phyloP scores from a whole-genome alignment of 352 stramenopile species.

The Globisporangium echinulatum region DNA sequence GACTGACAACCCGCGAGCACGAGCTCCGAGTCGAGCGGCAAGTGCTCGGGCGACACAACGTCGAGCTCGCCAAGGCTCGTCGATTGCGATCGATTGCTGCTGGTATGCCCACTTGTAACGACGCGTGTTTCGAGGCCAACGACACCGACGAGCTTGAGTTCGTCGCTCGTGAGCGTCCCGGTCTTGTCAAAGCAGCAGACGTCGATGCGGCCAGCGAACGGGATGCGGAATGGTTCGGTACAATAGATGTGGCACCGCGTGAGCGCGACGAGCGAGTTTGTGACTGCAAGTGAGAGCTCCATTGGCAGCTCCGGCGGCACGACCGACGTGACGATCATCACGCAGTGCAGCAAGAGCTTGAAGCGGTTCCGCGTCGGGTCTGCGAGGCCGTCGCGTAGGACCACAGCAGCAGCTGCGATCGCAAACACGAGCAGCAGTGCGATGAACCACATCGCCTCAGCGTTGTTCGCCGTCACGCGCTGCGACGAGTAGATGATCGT shows the following conservation, averaged over 20 bases:
- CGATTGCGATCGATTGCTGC: neutral
- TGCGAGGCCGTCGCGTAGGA: conserved; percentile 56
- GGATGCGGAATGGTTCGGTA: conserved; percentile 94
- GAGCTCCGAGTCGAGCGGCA: conserved; percentile 31
- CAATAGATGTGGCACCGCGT: conserved; percentile 89
- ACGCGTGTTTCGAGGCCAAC: conserved; percentile 16
- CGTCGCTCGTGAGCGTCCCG: conserved; percentile 92
- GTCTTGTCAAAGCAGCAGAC: conserved; percentile 96
- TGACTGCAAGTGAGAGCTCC: conserved; percentile 93
- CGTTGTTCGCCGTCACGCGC: conserved; percentile 84
- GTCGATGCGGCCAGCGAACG: conserved; percentile 87
- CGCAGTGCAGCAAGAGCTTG: conserved; percentile 91
- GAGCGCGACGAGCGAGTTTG: conserved; percentile 86
- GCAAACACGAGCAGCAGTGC: conserved; percentile 89
- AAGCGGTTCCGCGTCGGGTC: conserved; percentile 70
- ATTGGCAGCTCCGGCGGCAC: conserved; percentile 94
- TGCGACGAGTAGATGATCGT: conserved; percentile 93
- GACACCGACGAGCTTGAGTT: conserved; percentile 60
- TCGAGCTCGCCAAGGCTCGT: conserved; percentile 19
- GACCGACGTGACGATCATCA: conserved; percentile 95
- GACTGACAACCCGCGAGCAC: conserved; percentile 87
- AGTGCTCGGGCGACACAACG: conserved; percentile 22
- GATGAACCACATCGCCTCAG: conserved; percentile 93
- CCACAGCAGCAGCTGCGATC: conserved; percentile 70
- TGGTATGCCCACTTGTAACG: neutral